A percentile compares a stretch with the other conserved stretches of the same genome.
These are phyloP conservation scores for Lactuca saligna DNA, from an alignment of 129 eudicot genomes.

Conservation along the genomic window DNA sequence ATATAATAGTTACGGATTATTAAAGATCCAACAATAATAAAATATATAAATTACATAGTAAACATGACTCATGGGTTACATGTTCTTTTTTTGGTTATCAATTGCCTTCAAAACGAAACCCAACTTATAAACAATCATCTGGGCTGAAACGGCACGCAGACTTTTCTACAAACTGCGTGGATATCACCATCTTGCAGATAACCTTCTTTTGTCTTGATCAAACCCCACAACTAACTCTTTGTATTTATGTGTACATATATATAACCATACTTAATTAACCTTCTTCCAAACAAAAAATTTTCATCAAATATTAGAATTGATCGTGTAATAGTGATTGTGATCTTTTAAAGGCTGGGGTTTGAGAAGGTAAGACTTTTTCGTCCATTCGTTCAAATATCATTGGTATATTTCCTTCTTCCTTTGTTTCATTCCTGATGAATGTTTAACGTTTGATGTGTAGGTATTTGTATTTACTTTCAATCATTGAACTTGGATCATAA, in stretches of 20 bases:
- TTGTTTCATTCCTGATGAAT: background rate
- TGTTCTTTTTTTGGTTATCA: background rate
- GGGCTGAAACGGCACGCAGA: constrained; percentile 36
- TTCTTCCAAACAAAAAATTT: constrained; percentile 4
- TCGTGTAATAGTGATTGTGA: background rate
- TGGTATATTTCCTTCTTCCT: background rate
- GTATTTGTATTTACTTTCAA: background rate
- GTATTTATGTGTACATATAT: constrained; percentile 2
- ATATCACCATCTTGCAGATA: constrained; percentile 27
- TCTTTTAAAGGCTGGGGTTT: background rate
- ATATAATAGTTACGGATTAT: too few species aligned
- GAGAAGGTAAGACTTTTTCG: background rate
- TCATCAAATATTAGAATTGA: background rate
- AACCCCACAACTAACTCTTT: constrained; percentile 6
- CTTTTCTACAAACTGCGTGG: constrained; percentile 31
- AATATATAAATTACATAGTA: too few species aligned
- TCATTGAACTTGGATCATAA: constrained; percentile 1
- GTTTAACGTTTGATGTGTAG: background rate
- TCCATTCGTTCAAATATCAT: background rate
- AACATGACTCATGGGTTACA: background rate
- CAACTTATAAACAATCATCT: background rate
- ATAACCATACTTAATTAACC: background rate
- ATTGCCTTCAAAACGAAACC: background rate
- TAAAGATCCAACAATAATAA: too few species aligned
- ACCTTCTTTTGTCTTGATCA: constrained; percentile 20